Evolutionary conservation across 2,329 filamentous ascomycete species (phyloP), one percentile per base, ranked within the genome.

Genomic region (Tricladium varicosporioides): DNA sequence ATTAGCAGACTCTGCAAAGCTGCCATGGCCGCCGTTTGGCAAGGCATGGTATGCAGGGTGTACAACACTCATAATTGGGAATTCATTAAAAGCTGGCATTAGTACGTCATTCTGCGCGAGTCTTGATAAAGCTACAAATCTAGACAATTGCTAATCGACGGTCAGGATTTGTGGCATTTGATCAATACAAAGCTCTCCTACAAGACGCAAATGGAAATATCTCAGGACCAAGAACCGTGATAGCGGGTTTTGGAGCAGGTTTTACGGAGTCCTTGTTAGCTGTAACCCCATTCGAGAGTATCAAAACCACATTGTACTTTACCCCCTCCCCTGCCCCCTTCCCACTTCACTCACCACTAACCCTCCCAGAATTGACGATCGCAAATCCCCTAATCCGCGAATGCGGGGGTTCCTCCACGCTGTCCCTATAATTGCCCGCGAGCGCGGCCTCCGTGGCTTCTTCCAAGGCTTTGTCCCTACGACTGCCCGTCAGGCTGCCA

Each of bases 391-490:
- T 27, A 90, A 91, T 40, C 94, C 94, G 33, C 86, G 93, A 14
- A 87, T 99, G 85, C 84, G 86, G 60, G 94, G 94, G 22, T 97
- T 99, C 76, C 78, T 97, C 15, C 90, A 97, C 72, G 94, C 93
- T 51, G 89, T 92, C 13, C 86, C 84, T 53, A 82, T 97, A 58
- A 97, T 99, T 60, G 87, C 86, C 42, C 85, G 88, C 61, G 94
- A 99, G 72, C 87, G 93, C 67, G 94, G 94, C 19, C 71, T 97
- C 40, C 83, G 88, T 36, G 94, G 93, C 49, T 97, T 99, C 80
- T 96, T 99, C 81, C 92, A 97, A 72, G 94, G 94, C 19, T 94
- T 99, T 69, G 86, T 95, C 8, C 94, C 94, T 0, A 99, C 94
- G 1, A 97, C 94, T 3, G 92, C 92, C 18, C 83, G 94, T 51